Conservation (phyloP, 345 rosid genomes). For the Populus deltoides region DNA sequence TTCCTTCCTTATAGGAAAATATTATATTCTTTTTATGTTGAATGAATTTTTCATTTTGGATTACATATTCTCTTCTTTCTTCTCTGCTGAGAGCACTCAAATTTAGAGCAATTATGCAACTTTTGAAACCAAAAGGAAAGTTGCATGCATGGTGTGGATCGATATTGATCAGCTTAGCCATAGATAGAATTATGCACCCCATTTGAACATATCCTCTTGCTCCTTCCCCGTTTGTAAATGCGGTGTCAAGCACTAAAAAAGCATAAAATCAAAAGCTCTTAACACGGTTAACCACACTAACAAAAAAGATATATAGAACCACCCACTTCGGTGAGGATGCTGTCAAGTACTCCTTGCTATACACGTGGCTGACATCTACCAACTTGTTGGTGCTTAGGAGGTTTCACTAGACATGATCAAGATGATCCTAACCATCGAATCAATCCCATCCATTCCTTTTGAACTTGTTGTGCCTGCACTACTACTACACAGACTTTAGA, state of each 20-base stretch:
- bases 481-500: neutral
- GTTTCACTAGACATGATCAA: neutral
- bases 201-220: neutral
- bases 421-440: conserved; percentile 5
- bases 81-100: conserved; percentile 40
- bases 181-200: too few relatives aligned
- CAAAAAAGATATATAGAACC: neutral
- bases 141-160: conserved; percentile 42
- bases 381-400: neutral
- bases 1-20: conserved; percentile 60
- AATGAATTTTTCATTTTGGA: conserved; percentile 34
- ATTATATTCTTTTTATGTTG: conserved; percentile 41
- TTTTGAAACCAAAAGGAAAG: conserved; percentile 60
- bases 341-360: conserved; percentile 3
- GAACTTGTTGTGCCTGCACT: neutral
- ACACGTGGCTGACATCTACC: conserved; percentile 25
- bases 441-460: neutral
- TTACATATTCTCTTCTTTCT: conserved; percentile 42
- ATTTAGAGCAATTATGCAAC: conserved; percentile 51
- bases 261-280: too few relatives aligned
- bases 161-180: conserved; percentile 8
- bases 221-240: neutral
- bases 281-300: too few relatives aligned
- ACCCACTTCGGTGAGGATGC: conserved; percentile 18
- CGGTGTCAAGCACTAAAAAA: too few relatives aligned